Percentiles rank a stretch among this genome's conserved stretches.
Evolutionary conservation across 176 grass and related monocot genomes (phyloP).

Genomic region (Oryza rufipogon): DNA sequence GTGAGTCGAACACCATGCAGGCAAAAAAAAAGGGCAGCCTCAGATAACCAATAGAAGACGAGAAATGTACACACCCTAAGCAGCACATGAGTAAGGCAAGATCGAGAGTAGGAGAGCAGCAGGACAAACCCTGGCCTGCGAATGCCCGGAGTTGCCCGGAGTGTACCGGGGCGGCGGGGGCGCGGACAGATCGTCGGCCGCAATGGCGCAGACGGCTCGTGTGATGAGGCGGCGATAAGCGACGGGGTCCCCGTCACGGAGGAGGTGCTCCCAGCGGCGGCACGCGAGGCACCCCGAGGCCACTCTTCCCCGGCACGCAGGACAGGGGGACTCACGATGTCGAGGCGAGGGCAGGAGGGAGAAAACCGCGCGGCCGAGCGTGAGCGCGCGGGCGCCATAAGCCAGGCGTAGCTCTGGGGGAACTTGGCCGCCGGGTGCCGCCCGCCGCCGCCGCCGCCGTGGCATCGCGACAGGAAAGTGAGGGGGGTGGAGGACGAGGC

Average conservation of each 20-base stretch:
- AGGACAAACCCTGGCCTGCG: constrained; percentile 39
- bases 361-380: constrained; percentile 40
- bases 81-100: neutral
- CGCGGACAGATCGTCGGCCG: neutral
- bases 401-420: constrained; percentile 43
- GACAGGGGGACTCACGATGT: neutral
- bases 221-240: constrained; percentile 51
- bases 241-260: constrained; percentile 38
- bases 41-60: neutral
- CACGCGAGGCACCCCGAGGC: constrained; percentile 45
- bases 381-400: constrained; percentile 27
- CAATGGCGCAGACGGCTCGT: constrained; percentile 47
- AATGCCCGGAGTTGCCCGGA: constrained; percentile 35
- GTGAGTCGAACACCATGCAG: constrained; percentile 27
- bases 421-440: neutral
- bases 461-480: neutral
- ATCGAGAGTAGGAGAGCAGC: neutral
- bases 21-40: neutral
- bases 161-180: constrained; percentile 48
- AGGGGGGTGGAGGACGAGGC: neutral
- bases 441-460: constrained; percentile 14
- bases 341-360: constrained; percentile 27
- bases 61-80: neutral
- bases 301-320: constrained; percentile 35
- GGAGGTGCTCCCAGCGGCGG: constrained; percentile 46